Base-by-base conservation (phyloP, 2,329 filamentous ascomycete species). In the Aspergillus flavus region DNA sequence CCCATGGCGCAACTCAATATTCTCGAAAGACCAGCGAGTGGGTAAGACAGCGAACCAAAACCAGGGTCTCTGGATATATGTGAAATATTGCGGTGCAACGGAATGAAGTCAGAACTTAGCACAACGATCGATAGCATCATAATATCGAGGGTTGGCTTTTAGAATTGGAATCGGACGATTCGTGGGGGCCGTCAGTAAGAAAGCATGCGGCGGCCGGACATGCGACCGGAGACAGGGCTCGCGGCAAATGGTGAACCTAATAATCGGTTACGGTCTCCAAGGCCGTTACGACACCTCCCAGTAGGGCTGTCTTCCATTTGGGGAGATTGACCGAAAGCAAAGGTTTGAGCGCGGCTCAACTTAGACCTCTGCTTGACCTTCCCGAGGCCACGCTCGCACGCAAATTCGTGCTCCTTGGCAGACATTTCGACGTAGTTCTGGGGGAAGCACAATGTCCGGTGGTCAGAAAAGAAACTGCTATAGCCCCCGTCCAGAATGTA, bases 361-460 rank as follows among this genome's bases (percentile, higher is more conserved):
- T 94, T 95, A 70, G 91, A 91, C 72, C 94, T 85, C 76, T 95
- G 91, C 79, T 96, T 94, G 72, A 99, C 88, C 76, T 93, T 94
- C 72, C 93, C 93, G 84, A 99, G 90, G 72, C 96, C 94, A 71
- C 93, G 91, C 82, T 99, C 95, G 77, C 95, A 98, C 50, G 94
- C 95, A 72, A 89, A 89, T 71, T 93, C 91, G 79, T 99, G 94
- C 76, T 94, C 92, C 75, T 94, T 91, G 68, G 91, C 92, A 68
- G 89, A 91, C 95, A 99, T 99, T 79, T 95, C 93, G 63, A 99
- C 92, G 75, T 99, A 99, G 75, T 94, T 93, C 73, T 96, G 94
- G 26, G 95, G 95, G 72, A 89, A 95, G 83, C 95, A 99, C 65
- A 94, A 89, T 54, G 85, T 81, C 58, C 89, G 89, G 77, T 97